Evolutionary conservation across 2,329 filamentous ascomycete species (phyloP), one percentile per base, ranked within the genome.

Genomic region (Fusarium dlaminii): DNA sequence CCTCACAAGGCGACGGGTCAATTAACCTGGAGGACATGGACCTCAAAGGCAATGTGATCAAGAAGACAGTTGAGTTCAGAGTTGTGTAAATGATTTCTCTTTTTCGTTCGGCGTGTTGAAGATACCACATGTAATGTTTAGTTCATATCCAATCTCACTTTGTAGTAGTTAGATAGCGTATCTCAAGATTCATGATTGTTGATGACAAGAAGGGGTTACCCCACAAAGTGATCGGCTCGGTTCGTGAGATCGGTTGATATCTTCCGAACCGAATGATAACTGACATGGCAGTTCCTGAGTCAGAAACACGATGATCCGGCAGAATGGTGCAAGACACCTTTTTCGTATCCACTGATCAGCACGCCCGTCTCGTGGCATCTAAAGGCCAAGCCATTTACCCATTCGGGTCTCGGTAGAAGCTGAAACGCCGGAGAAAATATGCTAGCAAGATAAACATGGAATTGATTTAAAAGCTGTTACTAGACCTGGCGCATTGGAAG

Each of bases 21-120:
- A 75, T 75, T 2, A 66, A 75, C 12, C 36, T 75, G 2, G 73
- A 75, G n/a, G 72, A 73, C 5, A 52, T 75, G 55, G 73, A 75
- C 22, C n/a, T 62, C 0, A 75, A 75, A 51, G 73, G 70, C 0
- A 75, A 74, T n/a, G 71, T 62, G 3, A 75, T 75, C 10, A 72
- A 70, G 29, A 75, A 75, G 72, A 75, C 73, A 0, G 73, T 75
- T 1, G 73, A 75, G 52, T 74, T 75, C 24, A 74, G 66, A n/a
- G 66, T 68, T 13, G 66, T 68, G 1, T 68, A 62, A 22, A 49
- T 4, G 6, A 8, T 18, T 24, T 30, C 14, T 3, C n/a, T 10
- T 36, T 22, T 10, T 22, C 8, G 29, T 27, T 37, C 18, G 49
- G 39, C 40, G 18, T 48, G 17, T 29, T 36, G 4, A 18, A 58